Evolutionary conservation across 306 rosid genomes (phyloP).

Genomic region (Cucurbita moschata): DNA sequence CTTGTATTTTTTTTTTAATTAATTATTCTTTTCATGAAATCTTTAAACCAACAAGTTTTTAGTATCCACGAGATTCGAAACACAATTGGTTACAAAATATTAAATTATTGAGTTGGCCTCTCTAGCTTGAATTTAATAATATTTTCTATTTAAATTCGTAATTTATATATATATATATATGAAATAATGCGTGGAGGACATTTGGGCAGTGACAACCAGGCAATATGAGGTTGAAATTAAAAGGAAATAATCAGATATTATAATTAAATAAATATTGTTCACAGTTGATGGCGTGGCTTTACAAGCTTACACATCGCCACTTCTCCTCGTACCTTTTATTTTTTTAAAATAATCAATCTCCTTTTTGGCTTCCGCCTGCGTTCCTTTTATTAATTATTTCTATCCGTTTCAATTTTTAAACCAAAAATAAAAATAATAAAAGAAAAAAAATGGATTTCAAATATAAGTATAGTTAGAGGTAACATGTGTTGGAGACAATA

Average conservation of each 20-base stretch:
- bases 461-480: background rate
- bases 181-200: background rate
- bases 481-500: background rate
- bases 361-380: background rate
- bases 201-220: slow-evolving; percentile 46
- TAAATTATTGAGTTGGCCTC: no score
- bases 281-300: slow-evolving; percentile 6
- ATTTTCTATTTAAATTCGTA: no score
- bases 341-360: background rate
- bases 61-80: no score
- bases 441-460: background rate
- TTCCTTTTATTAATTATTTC: background rate
- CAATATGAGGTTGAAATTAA: background rate
- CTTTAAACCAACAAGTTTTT: no score
- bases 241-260: background rate
- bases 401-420: no score
- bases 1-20: background rate
- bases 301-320: slow-evolving; percentile 68
- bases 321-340: slow-evolving; percentile 28
- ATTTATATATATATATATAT: background rate
- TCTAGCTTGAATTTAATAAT: no score
- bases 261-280: background rate
- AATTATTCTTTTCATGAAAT: no score
- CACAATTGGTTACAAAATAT: no score
- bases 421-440: no score